Percentiles rank a stretch among this genome's conserved stretches.
phyloP scores from a whole-genome alignment of 495 filamentous ascomycete genomes.

The Cercophora samala region DNA sequence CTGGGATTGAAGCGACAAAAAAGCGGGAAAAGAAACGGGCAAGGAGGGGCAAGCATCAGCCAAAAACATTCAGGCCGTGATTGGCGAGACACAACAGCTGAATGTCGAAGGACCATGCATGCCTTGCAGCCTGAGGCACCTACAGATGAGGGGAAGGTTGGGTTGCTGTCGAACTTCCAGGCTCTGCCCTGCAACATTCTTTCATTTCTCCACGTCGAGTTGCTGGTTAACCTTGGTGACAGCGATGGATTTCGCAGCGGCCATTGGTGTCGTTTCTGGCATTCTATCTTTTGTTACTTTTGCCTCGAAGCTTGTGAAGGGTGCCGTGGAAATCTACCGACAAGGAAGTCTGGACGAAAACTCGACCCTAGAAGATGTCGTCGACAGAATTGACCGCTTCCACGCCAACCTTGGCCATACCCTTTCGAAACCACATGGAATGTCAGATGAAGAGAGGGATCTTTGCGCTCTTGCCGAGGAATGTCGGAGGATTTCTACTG shows the following conservation, averaged over 20 bases:
- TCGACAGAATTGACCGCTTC: neutral
- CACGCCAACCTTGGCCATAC: neutral
- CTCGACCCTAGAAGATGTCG: neutral
- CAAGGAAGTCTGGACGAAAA: neutral
- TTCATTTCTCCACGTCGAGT: too few species aligned
- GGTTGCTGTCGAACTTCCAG: too few species aligned
- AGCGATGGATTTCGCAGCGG: neutral
- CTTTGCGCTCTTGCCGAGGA: neutral
- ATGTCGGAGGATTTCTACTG: neutral
- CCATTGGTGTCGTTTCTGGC: neutral
- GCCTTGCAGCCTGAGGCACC: too few species aligned
- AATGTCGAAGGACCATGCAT: too few species aligned
- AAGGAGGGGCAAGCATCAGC: too few species aligned
- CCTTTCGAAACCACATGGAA: neutral
- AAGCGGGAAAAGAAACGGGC: too few species aligned
- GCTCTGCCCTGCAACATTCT: too few species aligned
- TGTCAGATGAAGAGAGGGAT: neutral
- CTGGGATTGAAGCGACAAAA: too few species aligned
- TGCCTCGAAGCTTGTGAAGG: neutral
- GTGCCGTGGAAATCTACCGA: neutral
- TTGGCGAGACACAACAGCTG: too few species aligned
- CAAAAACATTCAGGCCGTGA: too few species aligned
- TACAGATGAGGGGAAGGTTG: too few species aligned
- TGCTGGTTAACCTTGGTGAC: too few species aligned
- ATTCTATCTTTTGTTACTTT: slow-evolving; percentile 1